These are phyloP conservation scores for Protea cynaroides DNA, from an alignment of 164 flowering plant species.

Conservation along the genomic window DNA sequence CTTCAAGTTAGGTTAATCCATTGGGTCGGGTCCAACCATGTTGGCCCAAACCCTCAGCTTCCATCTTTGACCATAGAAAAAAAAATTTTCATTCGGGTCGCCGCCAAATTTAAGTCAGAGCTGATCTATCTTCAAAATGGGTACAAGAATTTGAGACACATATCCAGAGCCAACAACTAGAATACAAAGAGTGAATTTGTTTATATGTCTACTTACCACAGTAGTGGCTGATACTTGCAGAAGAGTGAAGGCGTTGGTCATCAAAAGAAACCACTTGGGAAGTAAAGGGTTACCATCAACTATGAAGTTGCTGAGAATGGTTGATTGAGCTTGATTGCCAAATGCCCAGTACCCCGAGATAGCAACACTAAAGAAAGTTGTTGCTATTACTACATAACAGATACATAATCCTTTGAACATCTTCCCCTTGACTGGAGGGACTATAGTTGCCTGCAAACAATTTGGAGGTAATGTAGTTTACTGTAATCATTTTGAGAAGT, in stretches of 20 bases:
- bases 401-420: slow-evolving; percentile 86
- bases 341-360: slow-evolving; percentile 97
- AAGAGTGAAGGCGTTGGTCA: slow-evolving; percentile 52
- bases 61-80: too few relatives aligned
- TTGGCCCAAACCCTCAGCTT: too few relatives aligned
- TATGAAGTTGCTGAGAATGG: slow-evolving; percentile 54
- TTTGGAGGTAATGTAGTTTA: neutral
- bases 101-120: too few relatives aligned
- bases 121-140: too few relatives aligned
- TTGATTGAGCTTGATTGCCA: slow-evolving; percentile 56
- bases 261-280: slow-evolving; percentile 65
- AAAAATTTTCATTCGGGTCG: too few relatives aligned
- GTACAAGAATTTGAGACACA: too few relatives aligned
- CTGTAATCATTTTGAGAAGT: too few relatives aligned
- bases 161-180: neutral
- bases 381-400: slow-evolving; percentile 52
- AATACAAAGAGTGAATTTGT: neutral
- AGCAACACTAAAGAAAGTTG: slow-evolving; percentile 72
- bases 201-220: slow-evolving; percentile 39
- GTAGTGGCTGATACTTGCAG: slow-evolving; percentile 67
- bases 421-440: slow-evolving; percentile 87
- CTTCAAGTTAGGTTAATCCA: too few relatives aligned
- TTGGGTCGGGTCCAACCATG: too few relatives aligned
- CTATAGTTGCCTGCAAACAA: slow-evolving; percentile 57
- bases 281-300: slow-evolving; percentile 41